Percentiles rank a stretch among this genome's conserved stretches.
phyloP scores from a whole-genome alignment of 768 basidiomycete genomes.

The Leccinum ochraceum region DNA sequence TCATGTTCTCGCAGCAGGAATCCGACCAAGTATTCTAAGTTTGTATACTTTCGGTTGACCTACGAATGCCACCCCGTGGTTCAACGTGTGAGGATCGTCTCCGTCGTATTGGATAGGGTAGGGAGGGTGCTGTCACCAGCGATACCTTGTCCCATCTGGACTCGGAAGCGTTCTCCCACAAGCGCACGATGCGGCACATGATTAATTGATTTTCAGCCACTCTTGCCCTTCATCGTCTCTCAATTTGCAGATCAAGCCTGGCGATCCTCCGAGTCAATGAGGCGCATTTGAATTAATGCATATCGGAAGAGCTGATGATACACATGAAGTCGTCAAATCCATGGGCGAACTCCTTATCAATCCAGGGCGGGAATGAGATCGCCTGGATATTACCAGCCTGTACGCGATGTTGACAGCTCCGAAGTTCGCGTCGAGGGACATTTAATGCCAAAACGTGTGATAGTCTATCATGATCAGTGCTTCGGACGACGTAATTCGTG shows the following conservation, averaged over 20 bases:
- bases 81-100: not conserved
- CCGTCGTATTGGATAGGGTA: constrained; percentile 9
- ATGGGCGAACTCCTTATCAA: constrained; percentile 8
- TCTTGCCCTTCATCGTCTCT: constrained; percentile 2
- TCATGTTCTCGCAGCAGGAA: not conserved
- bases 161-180: constrained; percentile 1
- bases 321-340: constrained; percentile 21
- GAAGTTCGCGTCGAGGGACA: constrained; percentile 6
- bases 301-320: not conserved
- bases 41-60: constrained; percentile 15
- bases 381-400: constrained; percentile 7
- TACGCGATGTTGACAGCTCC: constrained; percentile 3
- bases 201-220: constrained; percentile 11
- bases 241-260: constrained; percentile 11
- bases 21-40: not conserved
- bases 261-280: constrained; percentile 18
- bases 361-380: constrained; percentile 5
- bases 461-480: not conserved
- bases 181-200: constrained; percentile 15
- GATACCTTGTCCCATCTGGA: constrained; percentile 8
- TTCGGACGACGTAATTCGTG: constrained; percentile 8
- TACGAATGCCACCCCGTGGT: not conserved
- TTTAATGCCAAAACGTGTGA: constrained; percentile 13
- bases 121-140: constrained; percentile 5
- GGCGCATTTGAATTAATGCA: constrained; percentile 12